Conservation (phyloP, 2,329 filamentous ascomycete species). For the Trichophyton benhamiae region DNA sequence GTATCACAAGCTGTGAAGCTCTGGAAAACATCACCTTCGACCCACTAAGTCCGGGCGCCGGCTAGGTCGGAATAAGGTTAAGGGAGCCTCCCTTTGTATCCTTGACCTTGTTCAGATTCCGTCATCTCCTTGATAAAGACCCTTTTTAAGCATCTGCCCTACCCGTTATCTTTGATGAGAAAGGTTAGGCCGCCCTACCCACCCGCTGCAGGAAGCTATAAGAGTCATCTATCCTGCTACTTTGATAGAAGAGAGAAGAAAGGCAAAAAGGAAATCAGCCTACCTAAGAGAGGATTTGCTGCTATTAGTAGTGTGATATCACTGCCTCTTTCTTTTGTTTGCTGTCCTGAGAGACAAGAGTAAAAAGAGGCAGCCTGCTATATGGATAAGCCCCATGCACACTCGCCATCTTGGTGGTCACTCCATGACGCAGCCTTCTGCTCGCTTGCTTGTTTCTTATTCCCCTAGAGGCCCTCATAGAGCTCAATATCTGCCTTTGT, state of each 20-base stretch:
- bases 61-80: neutral
- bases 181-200: neutral
- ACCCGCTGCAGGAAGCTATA: neutral
- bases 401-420: neutral
- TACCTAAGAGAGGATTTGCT: neutral
- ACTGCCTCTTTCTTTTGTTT: neutral
- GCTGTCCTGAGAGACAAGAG: neutral
- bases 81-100: neutral
- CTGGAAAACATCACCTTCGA: neutral
- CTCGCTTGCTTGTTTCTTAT: neutral
- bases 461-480: neutral
- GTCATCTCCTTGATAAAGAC: neutral
- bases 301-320: neutral
- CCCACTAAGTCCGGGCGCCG: neutral
- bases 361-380: neutral
- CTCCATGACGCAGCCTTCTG: neutral
- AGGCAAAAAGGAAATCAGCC: neutral
- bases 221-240: neutral
- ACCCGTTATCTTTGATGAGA: neutral
- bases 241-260: neutral
- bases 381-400: constrained; percentile 1
- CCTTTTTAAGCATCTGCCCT: neutral
- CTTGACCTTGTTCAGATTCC: neutral
- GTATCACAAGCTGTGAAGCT: neutral
- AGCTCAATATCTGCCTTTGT: neutral